Base-by-base conservation (phyloP, 805 yeast genomes). In the Yarrowia divulgata region DNA sequence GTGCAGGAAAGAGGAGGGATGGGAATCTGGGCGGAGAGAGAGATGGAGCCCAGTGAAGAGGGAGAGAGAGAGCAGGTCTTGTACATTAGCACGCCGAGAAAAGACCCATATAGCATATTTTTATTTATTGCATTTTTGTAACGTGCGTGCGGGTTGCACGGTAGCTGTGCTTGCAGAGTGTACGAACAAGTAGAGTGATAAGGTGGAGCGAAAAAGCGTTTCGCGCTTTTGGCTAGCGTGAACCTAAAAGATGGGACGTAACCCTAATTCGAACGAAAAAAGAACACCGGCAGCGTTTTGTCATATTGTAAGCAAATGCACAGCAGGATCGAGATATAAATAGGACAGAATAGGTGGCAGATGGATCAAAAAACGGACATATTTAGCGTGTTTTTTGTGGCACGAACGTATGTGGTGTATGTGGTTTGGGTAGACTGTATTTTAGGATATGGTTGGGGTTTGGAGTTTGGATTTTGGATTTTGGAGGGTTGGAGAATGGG, bases 51-150 rank as follows among this genome's bases (percentile, higher is more conserved):
- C 29, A 23, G 29, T 2, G 29, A 23, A 4, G 29, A 23, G 29
- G 29, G 29, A 46, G 16, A 10, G n/a, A 5, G 40, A 13, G 1
- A n/a, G 19, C 16, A n/a, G 18, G 39, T 14, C 34, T 14, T 29
- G 35, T 46, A 23, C 23, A 23, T 46, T 23, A 29, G 52, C 52
- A 13, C 52, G 34, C 16, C 16, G 35, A 23, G 14, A 23, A 23
- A 19, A 46, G 10, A 23, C 34, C 54, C 55, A 50, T 34, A 50
- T 50, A 50, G 55, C 55, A 50, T 50, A 50, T 50, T 34, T 32
- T 50, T 50, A 50, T 50, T 50, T 50, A 50, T 50, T 50, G 55
- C 55, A 50, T 50, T 50, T 34, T 50, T 48, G 29, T 19, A 45
- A 45, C 16, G 23, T 43, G 46, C 46, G 23, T 18, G 46, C 29